Conservation (phyloP, 1,284 basidiomycete genomes). For the Puccinia brachypodii region DNA sequence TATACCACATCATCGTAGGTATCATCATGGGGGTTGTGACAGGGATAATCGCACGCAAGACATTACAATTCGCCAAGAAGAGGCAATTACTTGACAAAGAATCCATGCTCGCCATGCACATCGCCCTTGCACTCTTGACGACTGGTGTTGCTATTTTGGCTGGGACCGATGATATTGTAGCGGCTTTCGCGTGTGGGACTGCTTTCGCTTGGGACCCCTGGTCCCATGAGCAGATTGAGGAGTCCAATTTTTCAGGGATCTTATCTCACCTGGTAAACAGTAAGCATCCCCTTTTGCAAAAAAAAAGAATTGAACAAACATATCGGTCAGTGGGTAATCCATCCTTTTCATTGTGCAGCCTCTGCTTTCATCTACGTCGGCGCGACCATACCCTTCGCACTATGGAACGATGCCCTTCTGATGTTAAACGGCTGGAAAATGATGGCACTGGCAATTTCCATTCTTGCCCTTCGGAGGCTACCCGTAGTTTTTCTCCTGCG, state of each 20-base stretch:
- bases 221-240: constrained; percentile 93
- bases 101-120: constrained; percentile 80
- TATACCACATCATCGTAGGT: constrained; percentile 81
- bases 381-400: constrained; percentile 86
- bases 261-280: constrained; percentile 70
- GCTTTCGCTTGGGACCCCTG: constrained; percentile 88
- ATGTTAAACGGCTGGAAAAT: constrained; percentile 78
- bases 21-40: constrained; percentile 74
- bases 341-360: constrained; percentile 51
- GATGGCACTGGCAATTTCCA: constrained; percentile 74
- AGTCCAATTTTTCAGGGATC: constrained; percentile 90
- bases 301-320: no score
- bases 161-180: constrained; percentile 91
- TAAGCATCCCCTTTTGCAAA: background rate
- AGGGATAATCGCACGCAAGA: constrained; percentile 81
- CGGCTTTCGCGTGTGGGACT: constrained; percentile 90
- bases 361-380: constrained; percentile 42
- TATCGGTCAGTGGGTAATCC: constrained; percentile 65
- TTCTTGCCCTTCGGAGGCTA: constrained; percentile 75
- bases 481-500: constrained; percentile 78
- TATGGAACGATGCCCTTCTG: constrained; percentile 68
- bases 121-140: constrained; percentile 74
- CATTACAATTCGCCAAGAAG: constrained; percentile 92
- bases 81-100: constrained; percentile 90
- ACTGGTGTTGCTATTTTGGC: constrained; percentile 79